Percentiles rank a stretch among this genome's conserved stretches.
phyloP scores from a whole-genome alignment of 306 rosid species.

The Pterocarpus santalinus region DNA sequence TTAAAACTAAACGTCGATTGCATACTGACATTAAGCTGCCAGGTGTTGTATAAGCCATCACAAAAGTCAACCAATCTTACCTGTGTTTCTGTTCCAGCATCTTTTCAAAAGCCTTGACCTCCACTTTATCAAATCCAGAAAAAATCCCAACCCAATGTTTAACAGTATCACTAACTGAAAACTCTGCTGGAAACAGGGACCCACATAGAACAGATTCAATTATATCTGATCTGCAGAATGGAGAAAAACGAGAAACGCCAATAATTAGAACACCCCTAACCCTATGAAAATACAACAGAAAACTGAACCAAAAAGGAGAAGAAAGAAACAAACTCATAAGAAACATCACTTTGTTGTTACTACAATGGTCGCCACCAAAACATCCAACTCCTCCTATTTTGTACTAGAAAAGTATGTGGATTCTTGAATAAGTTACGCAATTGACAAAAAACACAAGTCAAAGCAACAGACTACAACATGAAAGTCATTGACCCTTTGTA shows the following conservation, averaged over 20 bases:
- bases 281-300: constrained; percentile 20
- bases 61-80: constrained; percentile 55
- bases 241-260: constrained; percentile 33
- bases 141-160: constrained; percentile 84
- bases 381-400: constrained; percentile 12
- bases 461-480: constrained; percentile 4
- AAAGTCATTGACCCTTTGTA: constrained; percentile 3
- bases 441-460: background rate
- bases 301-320: constrained; percentile 20
- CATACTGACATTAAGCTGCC: constrained; percentile 44
- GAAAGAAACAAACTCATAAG: background rate
- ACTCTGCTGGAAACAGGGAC: constrained; percentile 83
- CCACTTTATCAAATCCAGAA: constrained; percentile 87
- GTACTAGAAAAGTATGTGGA: constrained; percentile 7
- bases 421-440: constrained; percentile 4
- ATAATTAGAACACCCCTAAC: constrained; percentile 31
- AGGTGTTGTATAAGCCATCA: constrained; percentile 32
- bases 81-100: constrained; percentile 97
- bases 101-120: constrained; percentile 96
- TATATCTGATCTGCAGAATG: constrained; percentile 82
- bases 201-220: constrained; percentile 84
- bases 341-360: constrained; percentile 13
- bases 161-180: constrained; percentile 71
- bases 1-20: constrained; percentile 53
- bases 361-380: background rate